Base-by-base conservation (phyloP, 2,329 filamentous ascomycete genomes). In the Ophiocordyceps australis region DNA sequence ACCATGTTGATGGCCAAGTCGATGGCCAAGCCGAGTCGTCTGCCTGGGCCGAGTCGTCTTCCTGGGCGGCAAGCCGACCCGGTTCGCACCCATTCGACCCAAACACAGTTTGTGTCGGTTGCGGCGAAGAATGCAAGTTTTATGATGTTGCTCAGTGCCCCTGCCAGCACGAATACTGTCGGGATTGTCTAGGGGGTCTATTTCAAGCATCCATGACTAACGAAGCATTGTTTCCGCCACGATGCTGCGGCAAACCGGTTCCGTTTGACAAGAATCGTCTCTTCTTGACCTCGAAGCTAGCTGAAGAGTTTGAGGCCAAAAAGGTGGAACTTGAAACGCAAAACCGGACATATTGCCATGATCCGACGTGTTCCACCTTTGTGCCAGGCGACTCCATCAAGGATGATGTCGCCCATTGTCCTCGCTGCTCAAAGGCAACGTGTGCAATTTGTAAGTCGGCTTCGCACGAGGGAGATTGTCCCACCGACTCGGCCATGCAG, bases 131-230 rank as follows among this genome's bases (percentile, higher is more conserved):
- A 5, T 13, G 18, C 12, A 11, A 15, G 11, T 23, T 15, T 17
- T 27, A 11, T 21, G 13, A 23, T 13, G 7, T 27, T n/a, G 15
- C 16, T 24, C 26, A 19, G 17, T 38, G 27, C 9, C 42, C 54
- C 14, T 50, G 65, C 39, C 8, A 39, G 0, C 62, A 73, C 30
- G 40, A 52, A 2, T 72, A 69, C 36, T 74, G 66, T 34, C 40
- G 36, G 0, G 32, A 29, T 2, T 73, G 67, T 34, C 34, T 72
- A 0, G 33, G 35, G 0, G 25, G 30, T 0, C 47, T 64, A 0
- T 57, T 70, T 33, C 10, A 34, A 1, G 26, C 38, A 0, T 48
- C 59, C 0, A 45, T 65, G 12, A 39, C 28, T 0, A 56, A 66
- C 30, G 58, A 70, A 24, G 45, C 49, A 0, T 34, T 63, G 0